Conservation (phyloP, 805 yeast species). For the Yamadazyma laniorum region DNA sequence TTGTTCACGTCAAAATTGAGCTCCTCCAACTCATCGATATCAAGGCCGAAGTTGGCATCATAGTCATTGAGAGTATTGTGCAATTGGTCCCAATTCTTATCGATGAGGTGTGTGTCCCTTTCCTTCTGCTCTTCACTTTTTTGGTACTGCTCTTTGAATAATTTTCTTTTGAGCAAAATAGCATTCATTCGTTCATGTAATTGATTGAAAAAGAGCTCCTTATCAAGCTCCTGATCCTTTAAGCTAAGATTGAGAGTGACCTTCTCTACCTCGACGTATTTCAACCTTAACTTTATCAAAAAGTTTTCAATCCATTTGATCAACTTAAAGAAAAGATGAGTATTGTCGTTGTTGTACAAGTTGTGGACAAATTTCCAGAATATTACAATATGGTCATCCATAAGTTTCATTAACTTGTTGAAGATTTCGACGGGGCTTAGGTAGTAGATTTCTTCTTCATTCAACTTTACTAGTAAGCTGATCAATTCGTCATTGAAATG, state of each 20-base stretch:
- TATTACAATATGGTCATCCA: conserved; percentile 69
- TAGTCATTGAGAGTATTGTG: conserved; percentile 31
- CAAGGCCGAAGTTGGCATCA: conserved; percentile 37
- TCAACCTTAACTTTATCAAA: conserved; percentile 59
- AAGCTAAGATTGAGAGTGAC: conserved; percentile 26
- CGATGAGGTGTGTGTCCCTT: conserved; percentile 19
- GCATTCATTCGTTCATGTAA: conserved; percentile 38
- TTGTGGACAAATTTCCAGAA: conserved; percentile 76
- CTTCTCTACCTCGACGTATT: conserved; percentile 44
- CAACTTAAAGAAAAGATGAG: conserved; percentile 67
- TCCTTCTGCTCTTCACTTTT: conserved; percentile 16
- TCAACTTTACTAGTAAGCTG: conserved; percentile 59
- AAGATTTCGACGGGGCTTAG: conserved; percentile 58
- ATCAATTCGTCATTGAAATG: conserved; percentile 52
- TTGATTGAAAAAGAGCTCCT: conserved; percentile 33
- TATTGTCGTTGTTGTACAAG: conserved; percentile 74
- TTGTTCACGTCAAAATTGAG: conserved; percentile 30
- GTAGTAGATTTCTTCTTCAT: conserved; percentile 49
- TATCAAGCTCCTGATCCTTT: conserved; percentile 25
- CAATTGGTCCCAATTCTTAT: conserved; percentile 45
- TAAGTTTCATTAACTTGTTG: conserved; percentile 58
- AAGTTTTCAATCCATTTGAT: conserved; percentile 73
- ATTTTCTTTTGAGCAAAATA: conserved; percentile 35
- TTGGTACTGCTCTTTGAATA: conserved; percentile 35
- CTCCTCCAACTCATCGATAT: conserved; percentile 42